These are phyloP conservation scores for Ajuga chamaepitys DNA, from an alignment of 257 asterid genomes.

Conservation along the genomic window DNA sequence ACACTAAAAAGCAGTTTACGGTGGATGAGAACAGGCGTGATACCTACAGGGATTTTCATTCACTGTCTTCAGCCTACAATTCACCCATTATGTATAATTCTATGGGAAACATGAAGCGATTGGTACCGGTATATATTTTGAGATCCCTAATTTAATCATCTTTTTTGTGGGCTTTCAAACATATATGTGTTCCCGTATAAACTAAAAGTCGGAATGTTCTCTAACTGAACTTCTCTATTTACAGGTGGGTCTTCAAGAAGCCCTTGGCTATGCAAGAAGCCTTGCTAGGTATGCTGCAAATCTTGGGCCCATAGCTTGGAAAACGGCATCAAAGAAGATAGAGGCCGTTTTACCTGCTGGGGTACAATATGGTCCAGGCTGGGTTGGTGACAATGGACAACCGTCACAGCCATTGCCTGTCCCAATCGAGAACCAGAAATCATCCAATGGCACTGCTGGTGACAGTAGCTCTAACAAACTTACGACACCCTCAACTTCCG, in stretches of 20 bases:
- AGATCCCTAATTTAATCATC: neutral
- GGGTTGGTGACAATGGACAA: slow-evolving; percentile 72
- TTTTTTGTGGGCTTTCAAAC: slow-evolving; percentile 4
- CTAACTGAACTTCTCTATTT: neutral
- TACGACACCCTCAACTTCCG: slow-evolving; percentile 29
- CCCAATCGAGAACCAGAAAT: slow-evolving; percentile 36
- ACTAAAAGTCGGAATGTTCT: neutral
- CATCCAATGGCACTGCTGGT: slow-evolving; percentile 16
- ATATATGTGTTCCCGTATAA: neutral
- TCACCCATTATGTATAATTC: slow-evolving; percentile 28
- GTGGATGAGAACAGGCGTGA: slow-evolving; percentile 85
- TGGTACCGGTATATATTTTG: slow-evolving; percentile 58
- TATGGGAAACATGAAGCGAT: slow-evolving; percentile 48
- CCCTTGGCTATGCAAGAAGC: slow-evolving; percentile 87
- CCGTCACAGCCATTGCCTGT: slow-evolving; percentile 30
- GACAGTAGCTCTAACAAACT: slow-evolving; percentile 36
- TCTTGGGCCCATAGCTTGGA: slow-evolving; percentile 93
- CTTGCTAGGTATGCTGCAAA: slow-evolving; percentile 76
- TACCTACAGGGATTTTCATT: slow-evolving; percentile 49
- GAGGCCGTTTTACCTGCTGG: slow-evolving; percentile 65
- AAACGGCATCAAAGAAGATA: slow-evolving; percentile 65
- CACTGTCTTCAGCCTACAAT: slow-evolving; percentile 35
- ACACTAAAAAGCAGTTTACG: slow-evolving; percentile 67
- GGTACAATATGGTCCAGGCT: slow-evolving; percentile 84
- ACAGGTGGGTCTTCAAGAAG: slow-evolving; percentile 89